Evolutionary conservation across 1,284 basidiomycete species (phyloP), one percentile per base, ranked within the genome.

Genomic region (Xanthoconium separans): DNA sequence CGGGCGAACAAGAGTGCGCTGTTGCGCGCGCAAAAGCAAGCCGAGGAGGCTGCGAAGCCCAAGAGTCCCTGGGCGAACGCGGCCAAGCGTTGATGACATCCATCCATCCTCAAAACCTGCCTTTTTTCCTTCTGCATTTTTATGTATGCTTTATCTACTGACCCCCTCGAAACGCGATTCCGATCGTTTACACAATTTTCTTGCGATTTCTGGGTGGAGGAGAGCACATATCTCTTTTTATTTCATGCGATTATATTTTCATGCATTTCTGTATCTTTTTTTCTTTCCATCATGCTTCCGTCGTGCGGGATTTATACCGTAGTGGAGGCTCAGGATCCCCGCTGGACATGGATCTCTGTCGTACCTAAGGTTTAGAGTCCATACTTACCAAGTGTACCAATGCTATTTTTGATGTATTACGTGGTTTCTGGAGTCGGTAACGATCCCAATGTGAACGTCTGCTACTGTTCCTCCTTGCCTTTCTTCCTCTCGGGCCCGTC

Each of bases 1-100:
- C 77, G 87, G 47, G 80, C 77, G 53, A 92, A 92, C 69, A 83
- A 80, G 69, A 90, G 85, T 59, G 87, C 89, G 3, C 71, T 84
- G n/a, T 68, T 92, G 50, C 77, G 90, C 24, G 81, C 78, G 13
- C 84, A 84, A 57, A 89, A 89, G 72, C 51, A 60, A 34, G 66
- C 57, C 2, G 47, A 36, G 13, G 69, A 68, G 0, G 65, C 68
- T 30, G 57, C 66, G 18, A 68, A 70, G 31, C 68, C 66, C 5
- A 68, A 70, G 56, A 68, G 66, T 24, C 68, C 42, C n/a, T 68
- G 68, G 69, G 66, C 66, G 36, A 68, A 68, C 22, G 66, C 66
- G 27, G 60, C 68, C 11, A 62, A 41, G 24, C 66, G 70, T 22
- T 68, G 55, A 64, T 43, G 12, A 51, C 24, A 8, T 27, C 33